phyloP scores from a whole-genome alignment of 495 filamentous ascomycete species.

The Hyphodiscus hymeniophilus region DNA sequence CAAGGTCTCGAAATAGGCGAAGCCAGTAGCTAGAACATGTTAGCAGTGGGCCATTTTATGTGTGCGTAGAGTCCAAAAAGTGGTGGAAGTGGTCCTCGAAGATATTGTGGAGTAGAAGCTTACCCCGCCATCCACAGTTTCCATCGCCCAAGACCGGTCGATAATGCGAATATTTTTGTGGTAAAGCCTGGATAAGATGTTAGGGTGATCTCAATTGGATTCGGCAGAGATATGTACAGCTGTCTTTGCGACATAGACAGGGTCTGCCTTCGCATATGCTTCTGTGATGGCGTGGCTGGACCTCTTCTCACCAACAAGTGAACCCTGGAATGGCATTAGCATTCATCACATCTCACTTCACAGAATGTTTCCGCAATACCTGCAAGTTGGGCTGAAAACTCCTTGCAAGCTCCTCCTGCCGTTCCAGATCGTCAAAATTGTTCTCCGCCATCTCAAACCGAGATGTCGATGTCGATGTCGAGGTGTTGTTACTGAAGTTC shows the following conservation, averaged over 20 bases:
- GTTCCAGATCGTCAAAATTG: slow-evolving; percentile 33
- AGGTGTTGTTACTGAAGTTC: slow-evolving; percentile 25
- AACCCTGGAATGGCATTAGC: slow-evolving; percentile 51
- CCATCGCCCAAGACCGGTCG: slow-evolving; percentile 87
- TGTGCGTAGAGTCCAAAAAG: neutral
- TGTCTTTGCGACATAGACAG: slow-evolving; percentile 76
- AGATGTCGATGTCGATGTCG: slow-evolving; percentile 24
- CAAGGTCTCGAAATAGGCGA: slow-evolving; percentile 85
- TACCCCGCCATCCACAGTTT: slow-evolving; percentile 97
- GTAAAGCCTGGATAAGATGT: slow-evolving; percentile 52
- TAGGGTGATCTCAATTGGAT: slow-evolving; percentile 9
- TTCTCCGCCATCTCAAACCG: slow-evolving; percentile 22
- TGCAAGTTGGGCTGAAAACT: slow-evolving; percentile 59
- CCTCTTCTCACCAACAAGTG: slow-evolving; percentile 69
- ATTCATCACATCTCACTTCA: slow-evolving; percentile 6
- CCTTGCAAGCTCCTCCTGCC: slow-evolving; percentile 46
- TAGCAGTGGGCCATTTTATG: slow-evolving; percentile 4
- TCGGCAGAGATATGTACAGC: slow-evolving; percentile 46
- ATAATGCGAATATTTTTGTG: slow-evolving; percentile 77
- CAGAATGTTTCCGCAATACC: slow-evolving; percentile 36
- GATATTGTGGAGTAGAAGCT: slow-evolving; percentile 18
- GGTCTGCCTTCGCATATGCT: slow-evolving; percentile 90
- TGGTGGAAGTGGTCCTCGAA: neutral
- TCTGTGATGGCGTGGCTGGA: slow-evolving; percentile 69
- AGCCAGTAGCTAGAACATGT: slow-evolving; percentile 64